Percentiles rank a stretch among this genome's conserved stretches.
Evolutionary conservation across 768 basidiomycete genomes (phyloP).

Genomic region (Rhizopogon rudus): DNA sequence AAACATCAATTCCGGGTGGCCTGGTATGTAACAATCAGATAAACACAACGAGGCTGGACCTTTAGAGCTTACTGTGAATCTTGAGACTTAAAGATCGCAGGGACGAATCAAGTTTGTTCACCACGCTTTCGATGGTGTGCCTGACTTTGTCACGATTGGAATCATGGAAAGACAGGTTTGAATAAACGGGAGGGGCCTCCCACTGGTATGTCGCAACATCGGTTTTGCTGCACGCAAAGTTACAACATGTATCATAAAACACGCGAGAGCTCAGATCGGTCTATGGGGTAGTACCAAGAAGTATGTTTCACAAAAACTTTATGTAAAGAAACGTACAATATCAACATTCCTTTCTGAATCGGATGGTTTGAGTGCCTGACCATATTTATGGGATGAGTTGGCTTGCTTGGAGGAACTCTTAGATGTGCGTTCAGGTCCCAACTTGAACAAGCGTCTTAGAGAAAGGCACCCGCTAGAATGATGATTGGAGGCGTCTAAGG

Average conservation of each 20-base stretch:
- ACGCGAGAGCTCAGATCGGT: conserved; percentile 15
- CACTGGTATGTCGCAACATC: conserved; percentile 23
- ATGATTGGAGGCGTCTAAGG: conserved; percentile 18
- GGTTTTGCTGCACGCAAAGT: conserved; percentile 33
- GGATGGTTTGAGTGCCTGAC: neutral
- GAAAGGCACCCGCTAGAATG: conserved; percentile 14
- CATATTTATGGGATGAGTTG: neutral
- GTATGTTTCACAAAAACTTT: neutral
- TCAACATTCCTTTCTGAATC: neutral
- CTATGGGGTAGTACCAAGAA: neutral
- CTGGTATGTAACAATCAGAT: conserved; percentile 30
- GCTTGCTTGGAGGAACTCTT: neutral
- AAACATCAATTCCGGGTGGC: conserved; percentile 62
- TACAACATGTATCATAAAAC: conserved; percentile 38
- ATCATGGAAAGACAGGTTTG: conserved; percentile 10
- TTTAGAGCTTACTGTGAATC: conserved; percentile 55
- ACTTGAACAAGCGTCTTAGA: conserved; percentile 15
- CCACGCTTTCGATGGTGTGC: conserved; percentile 44
- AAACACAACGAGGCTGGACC: conserved; percentile 6
- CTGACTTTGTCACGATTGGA: conserved; percentile 32
- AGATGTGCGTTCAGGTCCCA: neutral
- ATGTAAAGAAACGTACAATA: neutral
- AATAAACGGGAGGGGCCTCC: conserved; percentile 41
- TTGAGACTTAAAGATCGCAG: conserved; percentile 63
- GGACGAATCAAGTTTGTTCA: conserved; percentile 47